These are phyloP conservation scores for Citrullus colocynthis DNA, from an alignment of 306 rosid species.

Conservation along the genomic window DNA sequence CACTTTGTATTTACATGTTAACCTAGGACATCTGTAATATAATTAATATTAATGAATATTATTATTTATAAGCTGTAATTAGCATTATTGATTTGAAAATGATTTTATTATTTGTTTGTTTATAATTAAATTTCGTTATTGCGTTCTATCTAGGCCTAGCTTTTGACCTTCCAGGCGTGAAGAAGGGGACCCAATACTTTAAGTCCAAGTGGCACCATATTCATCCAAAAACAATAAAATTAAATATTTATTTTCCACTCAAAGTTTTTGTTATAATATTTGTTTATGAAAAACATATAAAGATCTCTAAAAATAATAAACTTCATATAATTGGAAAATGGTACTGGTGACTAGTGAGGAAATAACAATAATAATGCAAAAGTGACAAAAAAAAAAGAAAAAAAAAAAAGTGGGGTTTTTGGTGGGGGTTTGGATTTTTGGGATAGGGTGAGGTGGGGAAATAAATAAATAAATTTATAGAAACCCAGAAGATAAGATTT, in stretches of 20 bases:
- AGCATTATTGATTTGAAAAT: neutral
- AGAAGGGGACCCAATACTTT: neutral
- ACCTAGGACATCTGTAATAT: neutral
- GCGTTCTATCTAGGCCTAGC: conserved; percentile 4
- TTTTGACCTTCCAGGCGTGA: neutral
- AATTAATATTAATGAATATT: neutral
- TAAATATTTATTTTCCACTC: neutral
- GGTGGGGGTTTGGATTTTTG: neutral
- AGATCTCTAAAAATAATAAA: neutral
- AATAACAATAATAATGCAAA: neutral
- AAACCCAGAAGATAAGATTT: conserved; percentile 5
- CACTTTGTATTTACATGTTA: neutral
- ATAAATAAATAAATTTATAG: neutral
- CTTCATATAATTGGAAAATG: neutral
- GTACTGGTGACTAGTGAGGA: too few species aligned
- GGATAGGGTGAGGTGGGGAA: conserved; percentile 7
- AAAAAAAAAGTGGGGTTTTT: neutral
- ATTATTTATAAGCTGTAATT: neutral
- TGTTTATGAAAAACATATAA: neutral
- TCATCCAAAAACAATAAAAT: neutral
- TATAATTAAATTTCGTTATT: neutral
- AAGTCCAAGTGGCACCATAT: neutral
- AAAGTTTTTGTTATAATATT: neutral
- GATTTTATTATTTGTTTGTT: neutral
- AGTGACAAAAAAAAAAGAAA: neutral